These are phyloP conservation scores for Botrytis fabae DNA, from an alignment of 2,329 filamentous ascomycete genomes.

Conservation along the genomic window DNA sequence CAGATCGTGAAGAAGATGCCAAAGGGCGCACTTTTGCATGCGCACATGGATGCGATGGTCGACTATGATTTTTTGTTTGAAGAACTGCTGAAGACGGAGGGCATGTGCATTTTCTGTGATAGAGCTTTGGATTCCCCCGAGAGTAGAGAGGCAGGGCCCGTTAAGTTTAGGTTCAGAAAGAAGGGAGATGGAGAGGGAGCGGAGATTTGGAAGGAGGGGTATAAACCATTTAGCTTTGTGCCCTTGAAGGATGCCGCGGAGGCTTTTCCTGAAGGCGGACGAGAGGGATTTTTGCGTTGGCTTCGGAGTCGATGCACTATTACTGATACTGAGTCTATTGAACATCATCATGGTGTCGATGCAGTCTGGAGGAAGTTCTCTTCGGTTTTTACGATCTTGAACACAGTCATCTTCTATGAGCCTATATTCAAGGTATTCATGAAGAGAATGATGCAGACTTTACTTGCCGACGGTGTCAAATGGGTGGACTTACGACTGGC, in stretches of 20 bases:
- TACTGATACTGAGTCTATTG: constrained; percentile 68
- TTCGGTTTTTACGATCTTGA: constrained; percentile 71
- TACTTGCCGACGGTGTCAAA: constrained; percentile 78
- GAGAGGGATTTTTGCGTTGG: constrained; percentile 73
- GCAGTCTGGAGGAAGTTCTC: constrained; percentile 83
- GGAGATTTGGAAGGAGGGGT: constrained; percentile 67
- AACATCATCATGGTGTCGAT: constrained; percentile 80
- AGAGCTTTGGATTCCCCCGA: constrained; percentile 54
- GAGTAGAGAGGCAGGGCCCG: constrained; percentile 53
- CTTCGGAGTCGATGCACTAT: constrained; percentile 72
- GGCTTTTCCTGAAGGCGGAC: constrained; percentile 71
- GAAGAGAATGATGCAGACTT: constrained; percentile 65
- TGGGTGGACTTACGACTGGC: constrained; percentile 82
- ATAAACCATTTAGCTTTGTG: constrained; percentile 48
- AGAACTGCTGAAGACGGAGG: constrained; percentile 67
- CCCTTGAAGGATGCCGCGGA: constrained; percentile 61
- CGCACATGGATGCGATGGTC: constrained; percentile 88
- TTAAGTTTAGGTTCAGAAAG: constrained; percentile 64
- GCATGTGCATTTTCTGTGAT: constrained; percentile 68
- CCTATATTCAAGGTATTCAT: constrained; percentile 82
- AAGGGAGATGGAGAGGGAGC: constrained; percentile 40
- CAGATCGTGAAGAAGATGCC: constrained; percentile 82
- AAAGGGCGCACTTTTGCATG: constrained; percentile 83
- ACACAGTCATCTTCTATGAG: constrained; percentile 81
- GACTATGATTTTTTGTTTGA: constrained; percentile 79